Percentiles rank a stretch among this genome's conserved stretches.
phyloP scores from a whole-genome alignment of 345 rosid genomes.

The Brassica cretica region DNA sequence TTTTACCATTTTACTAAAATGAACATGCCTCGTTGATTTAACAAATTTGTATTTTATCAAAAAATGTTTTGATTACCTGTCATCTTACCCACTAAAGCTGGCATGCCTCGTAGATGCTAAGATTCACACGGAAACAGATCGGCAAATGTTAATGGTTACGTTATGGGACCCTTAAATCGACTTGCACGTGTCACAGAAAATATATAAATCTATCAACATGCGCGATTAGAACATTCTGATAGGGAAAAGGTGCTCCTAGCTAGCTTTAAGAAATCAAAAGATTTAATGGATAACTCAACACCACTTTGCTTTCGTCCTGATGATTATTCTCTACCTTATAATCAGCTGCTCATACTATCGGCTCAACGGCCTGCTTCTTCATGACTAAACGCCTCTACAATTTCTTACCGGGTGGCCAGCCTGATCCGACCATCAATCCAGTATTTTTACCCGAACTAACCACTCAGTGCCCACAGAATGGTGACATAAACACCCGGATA shows the following conservation, averaged over 20 bases:
- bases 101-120: slow-evolving; percentile 17
- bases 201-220: not conserved
- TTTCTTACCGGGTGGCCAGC: slow-evolving; percentile 48
- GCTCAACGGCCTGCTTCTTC: slow-evolving; percentile 89
- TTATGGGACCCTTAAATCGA: not conserved
- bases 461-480: slow-evolving; percentile 54
- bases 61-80: slow-evolving; percentile 7
- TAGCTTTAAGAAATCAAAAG: not conserved
- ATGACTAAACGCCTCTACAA: slow-evolving; percentile 66
- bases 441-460: slow-evolving; percentile 46
- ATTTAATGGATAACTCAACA: not conserved
- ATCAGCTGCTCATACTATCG: slow-evolving; percentile 82
- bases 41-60: not conserved
- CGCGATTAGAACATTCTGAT: not conserved
- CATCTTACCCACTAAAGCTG: slow-evolving; percentile 22
- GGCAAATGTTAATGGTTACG: not conserved
- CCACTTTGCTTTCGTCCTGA: not conserved
- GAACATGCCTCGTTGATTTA: too few relatives aligned
- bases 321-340: not conserved
- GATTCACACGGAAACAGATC: not conserved
- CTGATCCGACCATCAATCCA: slow-evolving; percentile 65
- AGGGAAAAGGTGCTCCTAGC: not conserved
- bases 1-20: not conserved
- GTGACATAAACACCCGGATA: slow-evolving; percentile 57
- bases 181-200: slow-evolving; percentile 10